Conservation (phyloP, 2,329 filamentous ascomycete species). For the Colletotrichum navitas region DNA sequence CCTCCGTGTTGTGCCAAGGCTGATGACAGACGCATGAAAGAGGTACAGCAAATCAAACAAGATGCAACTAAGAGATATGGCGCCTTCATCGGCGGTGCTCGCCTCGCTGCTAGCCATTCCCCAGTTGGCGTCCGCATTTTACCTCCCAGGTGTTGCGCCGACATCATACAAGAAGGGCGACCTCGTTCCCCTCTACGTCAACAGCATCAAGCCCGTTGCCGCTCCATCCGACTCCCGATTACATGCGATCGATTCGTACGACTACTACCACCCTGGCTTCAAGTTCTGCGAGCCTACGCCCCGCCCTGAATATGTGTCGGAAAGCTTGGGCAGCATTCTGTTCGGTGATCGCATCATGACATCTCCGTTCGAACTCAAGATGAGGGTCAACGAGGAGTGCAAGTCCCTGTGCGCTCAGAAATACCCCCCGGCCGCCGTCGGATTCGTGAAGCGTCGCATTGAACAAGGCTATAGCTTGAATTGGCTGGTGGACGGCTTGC, state of each 20-base stretch:
- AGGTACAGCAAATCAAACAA: constrained; percentile 13
- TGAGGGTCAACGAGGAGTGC: constrained; percentile 90
- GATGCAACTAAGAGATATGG: constrained; percentile 62
- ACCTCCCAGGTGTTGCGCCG: constrained; percentile 94
- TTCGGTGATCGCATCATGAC: constrained; percentile 98
- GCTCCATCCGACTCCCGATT: constrained; percentile 82
- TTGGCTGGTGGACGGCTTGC: constrained; percentile 94
- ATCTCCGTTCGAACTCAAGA: constrained; percentile 91
- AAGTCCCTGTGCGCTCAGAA: constrained; percentile 79
- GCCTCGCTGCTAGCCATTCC: constrained; percentile 64
- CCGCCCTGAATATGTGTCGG: constrained; percentile 83
- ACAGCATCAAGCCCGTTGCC: constrained; percentile 88
- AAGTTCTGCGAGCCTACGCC: constrained; percentile 87
- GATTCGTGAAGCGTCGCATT: constrained; percentile 88
- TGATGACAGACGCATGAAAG: constrained; percentile 2
- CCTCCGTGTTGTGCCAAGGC: background rate
- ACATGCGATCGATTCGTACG: constrained; percentile 93
- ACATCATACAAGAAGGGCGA: constrained; percentile 89
- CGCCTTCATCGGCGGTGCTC: constrained; percentile 64
- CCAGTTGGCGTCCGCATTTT: constrained; percentile 79
- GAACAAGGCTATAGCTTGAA: constrained; percentile 90
- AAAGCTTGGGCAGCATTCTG: constrained; percentile 94
- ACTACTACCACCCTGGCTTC: constrained; percentile 93
- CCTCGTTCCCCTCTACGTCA: constrained; percentile 88
- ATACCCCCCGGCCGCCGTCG: constrained; percentile 73